Percentiles rank a stretch among this genome's conserved stretches.
Evolutionary conservation across 768 basidiomycete genomes (phyloP).

Genomic region (Tylopilus cervinicoccineus): DNA sequence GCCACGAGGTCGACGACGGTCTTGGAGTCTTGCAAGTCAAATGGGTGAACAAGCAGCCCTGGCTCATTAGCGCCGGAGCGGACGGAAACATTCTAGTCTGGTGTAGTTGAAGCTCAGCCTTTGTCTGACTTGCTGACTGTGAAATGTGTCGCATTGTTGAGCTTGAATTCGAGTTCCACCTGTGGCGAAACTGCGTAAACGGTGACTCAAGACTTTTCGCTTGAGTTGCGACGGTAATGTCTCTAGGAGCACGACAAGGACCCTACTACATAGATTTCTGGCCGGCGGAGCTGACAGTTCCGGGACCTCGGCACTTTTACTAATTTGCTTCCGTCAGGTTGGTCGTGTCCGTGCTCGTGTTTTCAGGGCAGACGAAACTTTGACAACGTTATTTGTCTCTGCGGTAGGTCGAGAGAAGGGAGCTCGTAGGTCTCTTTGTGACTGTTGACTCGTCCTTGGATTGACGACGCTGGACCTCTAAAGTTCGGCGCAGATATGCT

Average conservation of each 20-base stretch:
- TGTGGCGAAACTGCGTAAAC: constrained; percentile 18
- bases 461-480: neutral
- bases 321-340: constrained; percentile 10
- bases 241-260: constrained; percentile 7
- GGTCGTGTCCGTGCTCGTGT: neutral
- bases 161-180: constrained; percentile 15
- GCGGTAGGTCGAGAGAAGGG: neutral
- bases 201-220: constrained; percentile 1
- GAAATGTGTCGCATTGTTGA: constrained; percentile 22
- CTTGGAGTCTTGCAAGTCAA: constrained; percentile 88
- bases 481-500: neutral
- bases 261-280: neutral
- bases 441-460: neutral
- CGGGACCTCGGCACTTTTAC: neutral
- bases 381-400: neutral
- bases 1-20: constrained; percentile 82
- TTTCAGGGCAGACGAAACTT: neutral
- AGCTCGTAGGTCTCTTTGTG: neutral
- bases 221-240: constrained; percentile 7
- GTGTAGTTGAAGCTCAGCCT: constrained; percentile 58
- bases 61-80: constrained; percentile 90
- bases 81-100: constrained; percentile 88
- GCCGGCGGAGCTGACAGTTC: neutral
- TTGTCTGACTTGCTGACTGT: constrained; percentile 28
- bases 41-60: constrained; percentile 89